Percentiles rank a stretch among this genome's conserved stretches.
Evolutionary conservation across 2,329 filamentous ascomycete species (phyloP).

Genomic region (Scopulariopsis brevicaulis): DNA sequence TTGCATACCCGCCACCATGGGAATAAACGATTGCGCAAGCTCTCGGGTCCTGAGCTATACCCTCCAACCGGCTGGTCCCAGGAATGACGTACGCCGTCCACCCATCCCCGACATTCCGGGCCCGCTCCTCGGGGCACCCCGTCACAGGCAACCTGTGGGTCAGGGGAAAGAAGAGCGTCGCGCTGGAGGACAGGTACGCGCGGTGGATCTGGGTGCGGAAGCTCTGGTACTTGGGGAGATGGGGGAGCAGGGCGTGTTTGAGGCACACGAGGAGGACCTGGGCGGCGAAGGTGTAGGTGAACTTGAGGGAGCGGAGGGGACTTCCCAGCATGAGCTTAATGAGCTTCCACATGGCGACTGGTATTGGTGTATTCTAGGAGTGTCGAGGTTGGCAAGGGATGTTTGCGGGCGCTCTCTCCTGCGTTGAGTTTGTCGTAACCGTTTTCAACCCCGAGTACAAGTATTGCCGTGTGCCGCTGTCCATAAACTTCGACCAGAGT

Average conservation of each 20-base stretch:
- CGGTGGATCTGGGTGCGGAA: background rate
- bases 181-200: background rate
- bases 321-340: background rate
- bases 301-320: background rate
- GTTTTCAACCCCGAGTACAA: too few species aligned
- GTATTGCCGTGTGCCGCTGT: too few species aligned
- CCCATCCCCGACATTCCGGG: background rate
- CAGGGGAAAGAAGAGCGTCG: background rate
- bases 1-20: background rate
- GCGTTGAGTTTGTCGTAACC: too few species aligned
- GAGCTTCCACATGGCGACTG: background rate
- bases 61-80: background rate
- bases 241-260: background rate
- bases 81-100: background rate
- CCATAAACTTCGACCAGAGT: too few species aligned
- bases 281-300: background rate
- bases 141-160: background rate
- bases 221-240: background rate
- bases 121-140: background rate
- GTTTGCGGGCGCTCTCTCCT: too few species aligned
- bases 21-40: background rate
- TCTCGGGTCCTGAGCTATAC: background rate
- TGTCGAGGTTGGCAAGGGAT: too few species aligned
- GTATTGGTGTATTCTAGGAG: background rate
- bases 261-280: background rate